phyloP scores from a whole-genome alignment of 2,329 filamentous ascomycete genomes.

The Trichoderma asperellum region DNA sequence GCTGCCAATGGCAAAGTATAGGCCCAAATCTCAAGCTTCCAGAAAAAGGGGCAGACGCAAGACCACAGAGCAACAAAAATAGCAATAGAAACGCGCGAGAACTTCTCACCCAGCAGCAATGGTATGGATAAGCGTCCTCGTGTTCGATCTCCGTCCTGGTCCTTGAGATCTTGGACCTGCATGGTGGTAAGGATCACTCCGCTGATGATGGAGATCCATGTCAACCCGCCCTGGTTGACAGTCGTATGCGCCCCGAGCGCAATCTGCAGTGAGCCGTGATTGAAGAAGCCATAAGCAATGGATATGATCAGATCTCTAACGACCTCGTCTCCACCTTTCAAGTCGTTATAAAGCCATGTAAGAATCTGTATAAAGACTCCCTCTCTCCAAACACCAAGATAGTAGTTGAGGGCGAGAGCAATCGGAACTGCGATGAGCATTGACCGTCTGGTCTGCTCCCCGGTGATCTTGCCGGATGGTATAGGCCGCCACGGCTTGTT shows the following conservation, averaged over 20 bases:
- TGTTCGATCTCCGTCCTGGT: conserved; percentile 31
- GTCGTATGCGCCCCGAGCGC: conserved; percentile 21
- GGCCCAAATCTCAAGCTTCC: conserved; percentile 8
- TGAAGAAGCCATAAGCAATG: conserved; percentile 29
- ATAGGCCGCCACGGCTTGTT: conserved; percentile 47
- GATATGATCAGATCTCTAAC: conserved; percentile 36
- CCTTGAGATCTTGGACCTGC: conserved; percentile 34
- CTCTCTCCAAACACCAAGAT: conserved; percentile 36
- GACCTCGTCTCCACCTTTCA: conserved; percentile 32
- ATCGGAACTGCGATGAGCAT: conserved; percentile 32
- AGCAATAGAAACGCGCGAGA: conserved; percentile 25
- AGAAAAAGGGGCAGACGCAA: conserved; percentile 23
- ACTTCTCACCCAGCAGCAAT: conserved; percentile 23
- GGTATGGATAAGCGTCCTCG: conserved; percentile 30
- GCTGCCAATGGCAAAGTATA: conserved; percentile 1
- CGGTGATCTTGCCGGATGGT: conserved; percentile 35
- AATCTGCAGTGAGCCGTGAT: conserved; percentile 26
- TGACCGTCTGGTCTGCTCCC: conserved; percentile 31
- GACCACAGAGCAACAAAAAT: conserved; percentile 25
- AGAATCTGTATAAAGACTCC: conserved; percentile 37
- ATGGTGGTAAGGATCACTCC: conserved; percentile 34
- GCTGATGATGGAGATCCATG: conserved; percentile 29
- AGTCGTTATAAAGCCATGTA: conserved; percentile 48
- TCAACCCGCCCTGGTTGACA: conserved; percentile 11
- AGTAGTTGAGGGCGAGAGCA: conserved; percentile 33